Evolutionary conservation across 768 basidiomycete genomes (phyloP), one percentile per base, ranked within the genome.

Genomic region (Paxillus rubicundulus): DNA sequence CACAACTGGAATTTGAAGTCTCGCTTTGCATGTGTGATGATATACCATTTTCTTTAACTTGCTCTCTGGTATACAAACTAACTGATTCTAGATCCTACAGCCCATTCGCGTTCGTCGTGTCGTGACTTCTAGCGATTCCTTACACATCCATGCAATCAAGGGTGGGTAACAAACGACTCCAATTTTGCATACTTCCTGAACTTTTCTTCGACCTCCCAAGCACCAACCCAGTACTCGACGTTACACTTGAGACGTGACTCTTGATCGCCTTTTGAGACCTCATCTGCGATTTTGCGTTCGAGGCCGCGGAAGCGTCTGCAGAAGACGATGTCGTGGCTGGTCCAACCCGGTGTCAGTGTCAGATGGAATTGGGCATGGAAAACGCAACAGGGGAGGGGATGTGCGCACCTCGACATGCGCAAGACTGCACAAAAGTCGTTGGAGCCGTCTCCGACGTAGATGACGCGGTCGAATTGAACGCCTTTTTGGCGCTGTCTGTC

Each of bases 381-480:
- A 18, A 16, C 8, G 28, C 9, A 33, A 12, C 1, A 2, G 5
- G 12, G 13, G 10, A 16, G 14, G 8, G 34, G 12, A 8, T 9
- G n/a, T 20, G 46, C 59, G 61, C 52, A 90, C 87, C 79, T 80
- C 71, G 87, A 76, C 47, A 98, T 75, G 46, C 87, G 84, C 41
- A 98, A 73, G 49, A 92, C 78, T 4, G 96, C 94, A 67, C 97
- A 99, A 66, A 93, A 96, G 68, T 99, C 97, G 68, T 98, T 98
- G 14, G 79, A 77, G 1, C 97, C 97, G 61, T 99, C 97, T 14
- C 97, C 97, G 54, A 98, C 78, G 67, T 97, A 99, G 40, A 90
- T 77, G 59, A 97, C 76, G 34, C 87, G 82, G 55, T 94, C 89
- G 62, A 78, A 98, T 2, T 73, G 65, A 14, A 79, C 74, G 9